phyloP scores from a whole-genome alignment of 176 grass and related monocot species.

The Poa pratensis region DNA sequence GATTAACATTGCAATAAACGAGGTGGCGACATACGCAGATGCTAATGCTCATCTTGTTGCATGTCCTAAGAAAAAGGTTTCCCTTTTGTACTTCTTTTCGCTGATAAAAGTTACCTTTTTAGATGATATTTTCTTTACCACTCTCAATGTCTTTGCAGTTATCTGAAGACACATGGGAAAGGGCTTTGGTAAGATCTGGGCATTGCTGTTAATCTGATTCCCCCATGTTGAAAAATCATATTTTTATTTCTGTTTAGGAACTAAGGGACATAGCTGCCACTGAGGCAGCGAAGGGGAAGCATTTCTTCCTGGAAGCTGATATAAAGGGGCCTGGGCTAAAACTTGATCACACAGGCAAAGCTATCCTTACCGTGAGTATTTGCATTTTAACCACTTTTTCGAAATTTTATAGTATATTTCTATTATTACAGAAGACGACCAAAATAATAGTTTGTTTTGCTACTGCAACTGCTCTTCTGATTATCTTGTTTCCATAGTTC shows the following conservation, averaged over 20 bases:
- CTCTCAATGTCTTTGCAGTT: constrained; percentile 60
- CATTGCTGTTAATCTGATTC: constrained; percentile 30
- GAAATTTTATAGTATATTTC: not conserved
- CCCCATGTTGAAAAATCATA: not conserved
- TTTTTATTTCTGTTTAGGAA: constrained; percentile 61
- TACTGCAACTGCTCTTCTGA: constrained; percentile 25
- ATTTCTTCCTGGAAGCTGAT: constrained; percentile 93
- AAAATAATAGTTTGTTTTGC: constrained; percentile 15
- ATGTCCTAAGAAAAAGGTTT: constrained; percentile 85
- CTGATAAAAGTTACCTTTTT: constrained; percentile 26
- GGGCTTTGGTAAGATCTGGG: constrained; percentile 74
- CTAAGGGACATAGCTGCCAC: constrained; percentile 68
- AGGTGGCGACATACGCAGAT: constrained; percentile 82
- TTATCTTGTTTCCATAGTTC: constrained; percentile 5
- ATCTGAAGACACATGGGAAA: constrained; percentile 77
- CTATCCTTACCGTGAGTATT: constrained; percentile 87
- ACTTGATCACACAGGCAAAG: constrained; percentile 91
- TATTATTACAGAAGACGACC: constrained; percentile 13
- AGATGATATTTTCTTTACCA: constrained; percentile 37
- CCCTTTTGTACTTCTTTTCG: constrained; percentile 15
- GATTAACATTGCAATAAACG: constrained; percentile 94
- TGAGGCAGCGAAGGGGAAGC: constrained; percentile 78
- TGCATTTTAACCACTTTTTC: constrained; percentile 2
- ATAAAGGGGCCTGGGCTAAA: constrained; percentile 92
- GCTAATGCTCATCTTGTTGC: constrained; percentile 79